These are phyloP conservation scores for Cryptococcus maquisensis DNA, from an alignment of 1,284 basidiomycete species.

Conservation along the genomic window DNA sequence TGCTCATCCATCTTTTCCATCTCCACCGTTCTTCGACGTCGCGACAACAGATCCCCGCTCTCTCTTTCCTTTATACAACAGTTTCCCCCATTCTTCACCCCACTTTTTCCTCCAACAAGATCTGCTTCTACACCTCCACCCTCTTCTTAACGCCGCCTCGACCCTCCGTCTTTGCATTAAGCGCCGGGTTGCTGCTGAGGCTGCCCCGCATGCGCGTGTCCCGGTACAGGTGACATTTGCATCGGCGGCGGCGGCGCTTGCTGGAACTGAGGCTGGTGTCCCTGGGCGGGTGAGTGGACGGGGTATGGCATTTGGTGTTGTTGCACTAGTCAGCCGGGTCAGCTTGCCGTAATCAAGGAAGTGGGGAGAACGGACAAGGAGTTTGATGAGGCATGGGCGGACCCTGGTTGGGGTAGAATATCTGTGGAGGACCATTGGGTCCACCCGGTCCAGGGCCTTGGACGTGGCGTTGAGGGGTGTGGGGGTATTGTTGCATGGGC, in stretches of 20 bases:
- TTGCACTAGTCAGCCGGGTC: neutral
- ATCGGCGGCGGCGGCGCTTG: constrained; percentile 9
- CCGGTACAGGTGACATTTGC: constrained; percentile 2
- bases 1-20: no score
- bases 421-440: constrained; percentile 14
- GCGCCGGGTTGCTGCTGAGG: neutral
- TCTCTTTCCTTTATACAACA: no score
- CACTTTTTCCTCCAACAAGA: no score
- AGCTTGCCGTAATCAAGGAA: neutral
- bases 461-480: constrained; percentile 20
- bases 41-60: no score
- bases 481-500: constrained; percentile 16
- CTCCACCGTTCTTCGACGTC: no score
- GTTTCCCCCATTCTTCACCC: no score
- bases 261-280: constrained; percentile 6
- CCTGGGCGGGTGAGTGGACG: neutral
- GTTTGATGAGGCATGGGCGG: constrained; percentile 38
- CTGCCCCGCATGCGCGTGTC: neutral
- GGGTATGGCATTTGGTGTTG: neutral
- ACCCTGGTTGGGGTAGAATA: constrained; percentile 23
- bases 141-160: neutral
- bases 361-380: constrained; percentile 26
- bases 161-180: neutral
- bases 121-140: no score
- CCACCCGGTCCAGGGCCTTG: constrained; percentile 16